These are phyloP conservation scores for Podospora pseudopauciseta DNA, from an alignment of 495 filamentous ascomycete species.

Conservation along the genomic window DNA sequence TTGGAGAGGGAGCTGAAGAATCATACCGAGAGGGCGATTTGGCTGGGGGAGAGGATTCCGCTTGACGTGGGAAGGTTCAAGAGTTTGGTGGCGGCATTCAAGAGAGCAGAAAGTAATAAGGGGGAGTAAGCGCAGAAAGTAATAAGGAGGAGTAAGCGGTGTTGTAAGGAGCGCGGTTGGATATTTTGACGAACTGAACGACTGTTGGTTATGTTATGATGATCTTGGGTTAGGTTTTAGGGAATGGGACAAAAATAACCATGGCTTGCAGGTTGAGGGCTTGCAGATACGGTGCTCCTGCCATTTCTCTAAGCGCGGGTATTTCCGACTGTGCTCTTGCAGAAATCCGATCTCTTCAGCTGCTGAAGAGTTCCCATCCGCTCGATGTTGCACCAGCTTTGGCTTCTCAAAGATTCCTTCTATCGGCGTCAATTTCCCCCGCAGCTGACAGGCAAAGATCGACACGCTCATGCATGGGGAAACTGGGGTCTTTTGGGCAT, in stretches of 20 bases:
- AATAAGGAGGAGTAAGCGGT: not conserved
- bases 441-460: not conserved
- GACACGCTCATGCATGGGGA: not conserved
- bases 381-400: not conserved
- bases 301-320: not conserved
- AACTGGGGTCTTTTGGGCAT: not conserved
- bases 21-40: conserved; percentile 77
- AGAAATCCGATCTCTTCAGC: not conserved
- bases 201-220: not conserved
- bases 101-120: not conserved
- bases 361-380: not conserved
- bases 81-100: conserved; percentile 12
- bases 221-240: no score
- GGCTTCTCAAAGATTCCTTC: not conserved
- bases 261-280: not conserved
- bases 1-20: conserved; percentile 51
- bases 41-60: conserved; percentile 73
- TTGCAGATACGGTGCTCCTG: not conserved
- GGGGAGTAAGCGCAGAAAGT: not conserved
- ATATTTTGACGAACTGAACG: not conserved
- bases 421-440: not conserved
- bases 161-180: not conserved
- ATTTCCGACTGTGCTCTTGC: not conserved
- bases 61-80: conserved; percentile 63
- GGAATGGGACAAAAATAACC: not conserved